Conservation (phyloP, 257 asterid species). For the Fraxinus americana region DNA sequence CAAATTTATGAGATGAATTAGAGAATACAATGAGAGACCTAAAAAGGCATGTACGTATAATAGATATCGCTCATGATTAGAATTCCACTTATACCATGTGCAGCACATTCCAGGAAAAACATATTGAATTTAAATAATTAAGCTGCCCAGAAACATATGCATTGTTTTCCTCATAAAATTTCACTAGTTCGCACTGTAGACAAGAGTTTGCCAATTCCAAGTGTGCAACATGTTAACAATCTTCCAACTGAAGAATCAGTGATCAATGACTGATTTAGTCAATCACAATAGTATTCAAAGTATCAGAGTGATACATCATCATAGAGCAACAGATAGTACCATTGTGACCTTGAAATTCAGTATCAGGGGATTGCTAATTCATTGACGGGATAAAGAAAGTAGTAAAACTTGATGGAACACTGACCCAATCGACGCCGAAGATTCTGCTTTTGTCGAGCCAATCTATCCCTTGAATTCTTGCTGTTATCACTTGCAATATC, state of each 20-base stretch:
- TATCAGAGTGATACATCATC: neutral
- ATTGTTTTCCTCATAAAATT: neutral
- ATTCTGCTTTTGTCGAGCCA: conserved; percentile 92
- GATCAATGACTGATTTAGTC: neutral
- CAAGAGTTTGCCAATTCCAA: neutral
- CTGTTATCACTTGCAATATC: conserved; percentile 76
- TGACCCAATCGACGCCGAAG: conserved; percentile 90
- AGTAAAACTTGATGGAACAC: conserved; percentile 23
- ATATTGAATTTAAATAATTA: neutral
- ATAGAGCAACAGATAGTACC: neutral
- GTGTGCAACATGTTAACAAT: neutral
- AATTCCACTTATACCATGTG: neutral
- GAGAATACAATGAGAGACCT: neutral
- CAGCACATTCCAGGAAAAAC: neutral
- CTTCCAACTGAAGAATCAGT: neutral
- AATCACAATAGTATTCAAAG: neutral
- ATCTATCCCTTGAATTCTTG: conserved; percentile 86
- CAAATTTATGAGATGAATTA: neutral
- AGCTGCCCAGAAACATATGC: neutral
- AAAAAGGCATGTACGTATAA: neutral
- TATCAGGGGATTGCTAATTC: neutral
- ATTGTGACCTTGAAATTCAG: neutral
- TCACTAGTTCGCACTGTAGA: neutral
- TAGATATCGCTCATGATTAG: neutral
- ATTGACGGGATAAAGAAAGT: conserved; percentile 14